Evolutionary conservation across 1,284 basidiomycete genomes (phyloP).

Genomic region (Fereydounia khargensis): DNA sequence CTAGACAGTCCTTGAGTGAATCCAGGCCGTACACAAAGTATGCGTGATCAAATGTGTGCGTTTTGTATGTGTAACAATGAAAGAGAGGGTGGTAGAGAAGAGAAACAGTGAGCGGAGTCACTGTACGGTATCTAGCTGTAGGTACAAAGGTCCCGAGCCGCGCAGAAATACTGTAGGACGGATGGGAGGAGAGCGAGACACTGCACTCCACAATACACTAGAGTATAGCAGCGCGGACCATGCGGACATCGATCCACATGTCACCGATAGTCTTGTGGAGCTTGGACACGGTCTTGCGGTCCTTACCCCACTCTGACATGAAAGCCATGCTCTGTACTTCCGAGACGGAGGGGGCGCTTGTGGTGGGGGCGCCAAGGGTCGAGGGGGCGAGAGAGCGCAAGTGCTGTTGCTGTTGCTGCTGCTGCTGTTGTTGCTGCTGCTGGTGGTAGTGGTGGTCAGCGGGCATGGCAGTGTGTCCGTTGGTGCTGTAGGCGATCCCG

Average conservation of each 20-base stretch:
- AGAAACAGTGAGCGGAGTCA: too few species aligned
- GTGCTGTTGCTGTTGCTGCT: neutral
- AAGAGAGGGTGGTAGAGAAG: too few species aligned
- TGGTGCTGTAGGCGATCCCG: constrained; percentile 21
- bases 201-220: too few species aligned
- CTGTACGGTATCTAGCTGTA: too few species aligned
- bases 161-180: too few species aligned
- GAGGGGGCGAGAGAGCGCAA: constrained; percentile 7
- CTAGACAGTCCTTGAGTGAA: too few species aligned
- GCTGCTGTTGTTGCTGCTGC: constrained; percentile 5
- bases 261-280: constrained; percentile 44
- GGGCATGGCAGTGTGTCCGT: constrained; percentile 14
- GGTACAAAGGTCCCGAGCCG: too few species aligned
- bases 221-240: constrained; percentile 12
- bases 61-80: too few species aligned
- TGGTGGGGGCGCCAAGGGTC: constrained; percentile 9
- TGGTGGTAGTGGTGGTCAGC: constrained; percentile 4
- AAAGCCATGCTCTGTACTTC: constrained; percentile 34
- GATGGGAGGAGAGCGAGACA: too few species aligned
- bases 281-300: constrained; percentile 34
- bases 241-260: constrained; percentile 35
- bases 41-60: too few species aligned
- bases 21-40: too few species aligned
- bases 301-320: constrained; percentile 30
- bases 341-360: constrained; percentile 21